Conservation (phyloP, 768 basidiomycete genomes). For the Tylopilus subfusipes region DNA sequence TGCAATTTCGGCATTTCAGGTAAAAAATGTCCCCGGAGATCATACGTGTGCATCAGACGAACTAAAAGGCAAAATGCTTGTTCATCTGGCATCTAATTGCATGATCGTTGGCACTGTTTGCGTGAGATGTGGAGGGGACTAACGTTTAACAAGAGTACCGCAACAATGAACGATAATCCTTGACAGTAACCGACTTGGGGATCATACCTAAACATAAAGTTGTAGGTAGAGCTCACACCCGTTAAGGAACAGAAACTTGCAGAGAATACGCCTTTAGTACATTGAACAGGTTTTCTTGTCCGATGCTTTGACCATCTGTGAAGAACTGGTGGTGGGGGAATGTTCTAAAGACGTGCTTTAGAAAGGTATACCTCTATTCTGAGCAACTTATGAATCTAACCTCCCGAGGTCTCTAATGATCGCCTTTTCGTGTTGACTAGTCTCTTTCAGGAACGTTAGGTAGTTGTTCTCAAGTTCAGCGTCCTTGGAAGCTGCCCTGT, state of each 20-base stretch:
- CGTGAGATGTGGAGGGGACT: constrained; percentile 16
- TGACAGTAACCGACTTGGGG: constrained; percentile 97
- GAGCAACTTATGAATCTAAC: constrained; percentile 32
- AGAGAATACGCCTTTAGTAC: constrained; percentile 96
- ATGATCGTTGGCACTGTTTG: neutral
- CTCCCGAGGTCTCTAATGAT: constrained; percentile 90
- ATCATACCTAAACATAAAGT: constrained; percentile 58
- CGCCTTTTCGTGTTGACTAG: constrained; percentile 88
- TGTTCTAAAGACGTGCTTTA: constrained; percentile 50
- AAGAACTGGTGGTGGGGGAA: constrained; percentile 98
- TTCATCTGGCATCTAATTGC: constrained; percentile 93
- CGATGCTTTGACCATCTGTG: constrained; percentile 89
- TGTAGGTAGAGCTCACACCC: neutral
- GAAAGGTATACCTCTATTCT: constrained; percentile 4
- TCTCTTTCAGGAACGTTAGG: constrained; percentile 73
- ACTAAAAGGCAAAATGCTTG: constrained; percentile 97
- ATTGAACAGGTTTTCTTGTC: constrained; percentile 97
- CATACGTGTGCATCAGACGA: constrained; percentile 94
- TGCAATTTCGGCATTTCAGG: constrained; percentile 99
- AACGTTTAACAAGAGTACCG: constrained; percentile 89
- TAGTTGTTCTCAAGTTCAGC: constrained; percentile 80
- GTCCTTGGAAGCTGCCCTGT: constrained; percentile 92
- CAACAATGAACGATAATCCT: constrained; percentile 94
- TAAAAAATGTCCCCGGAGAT: constrained; percentile 93
- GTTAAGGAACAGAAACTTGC: constrained; percentile 41